Evolutionary conservation across 164 flowering plant species (phyloP), one percentile per base, ranked within the genome.

Genomic region (Akebia trifoliata): DNA sequence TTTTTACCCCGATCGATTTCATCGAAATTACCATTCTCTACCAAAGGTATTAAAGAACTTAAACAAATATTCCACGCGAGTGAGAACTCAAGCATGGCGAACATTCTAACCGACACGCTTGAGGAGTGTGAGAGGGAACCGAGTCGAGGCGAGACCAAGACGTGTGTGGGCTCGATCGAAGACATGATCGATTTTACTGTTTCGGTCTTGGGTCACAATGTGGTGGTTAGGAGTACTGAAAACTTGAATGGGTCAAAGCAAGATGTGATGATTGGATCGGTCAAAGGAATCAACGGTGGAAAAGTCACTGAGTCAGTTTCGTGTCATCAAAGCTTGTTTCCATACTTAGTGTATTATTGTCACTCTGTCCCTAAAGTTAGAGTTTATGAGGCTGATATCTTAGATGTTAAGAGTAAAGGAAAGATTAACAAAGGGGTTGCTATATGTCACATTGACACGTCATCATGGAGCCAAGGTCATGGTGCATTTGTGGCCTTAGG

Each of bases 121-220:
- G 29, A 26, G 0, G 96, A 88, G 69, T 86, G 98, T 71, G 96
- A 86, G 72, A 50, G 90, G 37, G 69, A 61, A 0, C 87, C 98
- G 17, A 86, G 93, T 75, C 71, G 8, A 6, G 95, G 90, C 4
- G 98, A 92, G 86, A 76, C 81, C 7, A 92, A 86, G 78, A 67
- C 72, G 59, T 92, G 98, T 64, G 93, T 82, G 15, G 77, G 80
- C 4, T 84, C 96, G 3, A 55, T 64, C 0, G 98, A 92, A 68
- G 98, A 85, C 69, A 88, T 88, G 95, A 72, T 92, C 14, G 96
- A 92, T 67, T 92, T 92, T 53, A 89, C 93, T 11, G 69, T 72
- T 0, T 71, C 83, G 6, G 79, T 83, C 2, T 56, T 92, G 51
- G 96, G 95, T 0, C 62, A 30, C 25, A 55, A 77, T 39, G 74